Base-by-base conservation (phyloP, 2,329 filamentous ascomycete species). In the Sporothrix luriei region DNA sequence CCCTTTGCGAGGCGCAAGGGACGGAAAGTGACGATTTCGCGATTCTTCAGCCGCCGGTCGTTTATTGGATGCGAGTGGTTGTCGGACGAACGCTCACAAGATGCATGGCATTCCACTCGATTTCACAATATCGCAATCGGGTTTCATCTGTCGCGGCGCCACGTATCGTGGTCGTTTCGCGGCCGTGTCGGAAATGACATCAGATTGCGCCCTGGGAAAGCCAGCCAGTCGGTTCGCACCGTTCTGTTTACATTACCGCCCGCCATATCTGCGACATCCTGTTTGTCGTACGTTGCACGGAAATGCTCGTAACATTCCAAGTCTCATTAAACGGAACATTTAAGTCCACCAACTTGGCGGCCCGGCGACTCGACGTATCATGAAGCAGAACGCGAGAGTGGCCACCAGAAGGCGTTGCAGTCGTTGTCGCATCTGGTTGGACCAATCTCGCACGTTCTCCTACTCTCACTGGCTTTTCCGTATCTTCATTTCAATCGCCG, bases 171-270 rank as follows among this genome's bases (percentile, higher is more conserved):
- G 10, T 4, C 46, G 38, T 43, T 19, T 26, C 5, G 38, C 29
- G 16, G 21, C 57, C 57, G 57, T 19, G 38, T 62, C 57, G 57
- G 57, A 46, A 62, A 62, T 62, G 57, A 46, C n/a, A 62, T 62
- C 57, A 62, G 55, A 61, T 61, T 61, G 38, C 26, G 57, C 57
- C 57, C 21, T 26, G 57, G 10, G n/a, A 29, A 11, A 13, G 38
- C 21, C 13, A 16, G 49, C 64, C 64, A 66, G 48, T 66, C 46
- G 16, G 29, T 26, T 38, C 43, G 64, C 64, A 51, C 33, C 33
- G 29, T 54, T 66, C 48, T 66, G 64, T 66, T 66, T 52, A 66
- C 64, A 14, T 66, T 66, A 26, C 38, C 57, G 57, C 57, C 54
- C 33, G 57, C 38, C 57, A 43, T 59, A 21, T 52, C 19, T 51